Conservation (phyloP, 208 protist species). For the Acanthamoeba rhysodes region DNA sequence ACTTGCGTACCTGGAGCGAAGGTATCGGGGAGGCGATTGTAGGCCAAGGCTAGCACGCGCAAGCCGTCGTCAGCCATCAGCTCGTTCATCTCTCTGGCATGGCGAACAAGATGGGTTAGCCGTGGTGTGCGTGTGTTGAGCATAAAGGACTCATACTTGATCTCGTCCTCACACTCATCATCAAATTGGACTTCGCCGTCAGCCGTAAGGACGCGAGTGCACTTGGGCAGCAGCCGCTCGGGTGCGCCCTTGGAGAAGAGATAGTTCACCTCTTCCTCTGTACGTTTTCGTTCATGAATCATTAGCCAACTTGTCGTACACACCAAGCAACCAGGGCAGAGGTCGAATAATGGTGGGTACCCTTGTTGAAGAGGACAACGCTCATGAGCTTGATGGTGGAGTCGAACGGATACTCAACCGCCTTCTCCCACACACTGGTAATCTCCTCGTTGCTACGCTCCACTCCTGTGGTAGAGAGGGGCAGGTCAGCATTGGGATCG, state of each 20-base stretch:
- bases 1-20: background rate
- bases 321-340: no score
- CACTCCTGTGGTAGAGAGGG: background rate
- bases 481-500: no score
- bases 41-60: constrained; percentile 82
- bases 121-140: no score
- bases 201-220: background rate
- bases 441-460: constrained; percentile 12
- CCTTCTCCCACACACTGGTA: background rate
- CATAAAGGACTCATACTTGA: background rate
- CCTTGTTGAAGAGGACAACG: constrained; percentile 17
- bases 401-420: constrained; percentile 60
- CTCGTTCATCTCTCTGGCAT: constrained; percentile 46
- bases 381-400: constrained; percentile 72
- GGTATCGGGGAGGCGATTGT: background rate
- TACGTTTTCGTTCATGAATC: background rate
- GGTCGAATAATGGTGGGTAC: no score
- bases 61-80: constrained; percentile 74
- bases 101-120: background rate
- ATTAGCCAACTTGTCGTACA: background rate
- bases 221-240: constrained; percentile 45
- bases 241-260: constrained; percentile 58
- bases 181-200: background rate
- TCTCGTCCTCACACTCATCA: background rate
- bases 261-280: constrained; percentile 5